phyloP scores from a whole-genome alignment of 192 early-diverging fungal species.

The Mortierella alpina region DNA sequence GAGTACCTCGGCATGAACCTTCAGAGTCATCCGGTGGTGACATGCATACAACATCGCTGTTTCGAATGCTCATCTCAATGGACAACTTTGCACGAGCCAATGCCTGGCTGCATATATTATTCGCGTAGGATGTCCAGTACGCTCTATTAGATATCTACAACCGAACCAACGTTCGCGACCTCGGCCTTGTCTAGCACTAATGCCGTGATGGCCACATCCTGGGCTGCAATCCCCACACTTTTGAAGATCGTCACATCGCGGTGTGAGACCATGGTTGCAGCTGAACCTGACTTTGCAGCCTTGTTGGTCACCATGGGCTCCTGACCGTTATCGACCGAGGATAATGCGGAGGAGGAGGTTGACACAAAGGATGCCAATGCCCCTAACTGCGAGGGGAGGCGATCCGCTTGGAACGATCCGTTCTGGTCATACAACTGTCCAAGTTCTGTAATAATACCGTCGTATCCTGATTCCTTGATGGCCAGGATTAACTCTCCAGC shows the following conservation, averaged over 20 bases:
- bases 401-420: constrained; percentile 3
- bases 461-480: constrained; percentile 33
- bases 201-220: constrained; percentile 63
- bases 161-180: constrained; percentile 40
- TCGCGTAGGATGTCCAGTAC: too few species aligned
- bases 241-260: constrained; percentile 62
- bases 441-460: constrained; percentile 29
- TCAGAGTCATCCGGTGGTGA: too few species aligned
- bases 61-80: too few species aligned
- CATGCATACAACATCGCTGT: too few species aligned
- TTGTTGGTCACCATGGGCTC: background rate
- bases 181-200: constrained; percentile 57
- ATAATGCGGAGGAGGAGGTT: background rate
- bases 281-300: background rate
- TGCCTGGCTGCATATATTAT: too few species aligned
- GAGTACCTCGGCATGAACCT: too few species aligned
- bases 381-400: constrained; percentile 12
- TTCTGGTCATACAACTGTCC: constrained; percentile 24
- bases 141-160: constrained; percentile 43
- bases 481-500: constrained; percentile 62
- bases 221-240: constrained; percentile 65
- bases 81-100: background rate
- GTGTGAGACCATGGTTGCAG: background rate
- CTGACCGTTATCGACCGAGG: background rate
- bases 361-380: background rate